phyloP scores from a whole-genome alignment of 371 early-diverging fungal species.

The Blastocladiella emersonii region DNA sequence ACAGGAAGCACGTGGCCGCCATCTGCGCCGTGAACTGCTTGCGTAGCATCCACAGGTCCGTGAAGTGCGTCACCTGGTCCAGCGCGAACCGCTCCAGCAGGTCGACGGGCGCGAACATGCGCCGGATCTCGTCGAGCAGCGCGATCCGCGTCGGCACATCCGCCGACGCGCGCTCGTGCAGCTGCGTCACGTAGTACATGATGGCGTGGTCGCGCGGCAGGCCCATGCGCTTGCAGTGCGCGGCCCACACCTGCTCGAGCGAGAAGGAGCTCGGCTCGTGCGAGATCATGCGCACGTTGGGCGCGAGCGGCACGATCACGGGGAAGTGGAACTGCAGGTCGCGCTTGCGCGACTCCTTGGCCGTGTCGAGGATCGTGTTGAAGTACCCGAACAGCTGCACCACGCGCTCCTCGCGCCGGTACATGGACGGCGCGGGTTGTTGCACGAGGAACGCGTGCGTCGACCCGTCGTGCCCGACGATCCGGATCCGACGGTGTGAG shows the following conservation, averaged over 20 bases:
- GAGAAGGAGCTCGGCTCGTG: slow-evolving; percentile 78
- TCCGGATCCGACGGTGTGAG: slow-evolving; percentile 60
- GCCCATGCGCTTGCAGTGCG: slow-evolving; percentile 50
- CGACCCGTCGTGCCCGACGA: slow-evolving; percentile 84
- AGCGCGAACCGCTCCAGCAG: slow-evolving; percentile 16
- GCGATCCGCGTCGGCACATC: slow-evolving; percentile 43
- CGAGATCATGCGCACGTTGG: slow-evolving; percentile 80
- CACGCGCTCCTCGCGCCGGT: slow-evolving; percentile 84
- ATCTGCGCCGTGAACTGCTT: slow-evolving; percentile 84
- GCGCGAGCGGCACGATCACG: slow-evolving; percentile 76
- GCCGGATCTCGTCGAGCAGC: slow-evolving; percentile 59
- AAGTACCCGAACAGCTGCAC: slow-evolving; percentile 82
- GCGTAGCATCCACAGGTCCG: slow-evolving; percentile 82
- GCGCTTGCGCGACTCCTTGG: slow-evolving; percentile 61
- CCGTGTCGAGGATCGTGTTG: slow-evolving; percentile 61
- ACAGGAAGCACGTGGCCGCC: slow-evolving; percentile 75
- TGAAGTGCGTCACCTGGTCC: slow-evolving; percentile 30
- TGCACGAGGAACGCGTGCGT: slow-evolving; percentile 82
- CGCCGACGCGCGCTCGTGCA: neutral
- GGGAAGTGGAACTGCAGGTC: slow-evolving; percentile 83
- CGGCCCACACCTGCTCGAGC: slow-evolving; percentile 72
- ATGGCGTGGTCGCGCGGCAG: slow-evolving; percentile 69
- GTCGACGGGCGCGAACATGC: slow-evolving; percentile 31
- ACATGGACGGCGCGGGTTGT: slow-evolving; percentile 70
- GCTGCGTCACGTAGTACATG: slow-evolving; percentile 33